phyloP scores from a whole-genome alignment of 2,329 filamentous ascomycete genomes.

The Apiospora saccharicola region DNA sequence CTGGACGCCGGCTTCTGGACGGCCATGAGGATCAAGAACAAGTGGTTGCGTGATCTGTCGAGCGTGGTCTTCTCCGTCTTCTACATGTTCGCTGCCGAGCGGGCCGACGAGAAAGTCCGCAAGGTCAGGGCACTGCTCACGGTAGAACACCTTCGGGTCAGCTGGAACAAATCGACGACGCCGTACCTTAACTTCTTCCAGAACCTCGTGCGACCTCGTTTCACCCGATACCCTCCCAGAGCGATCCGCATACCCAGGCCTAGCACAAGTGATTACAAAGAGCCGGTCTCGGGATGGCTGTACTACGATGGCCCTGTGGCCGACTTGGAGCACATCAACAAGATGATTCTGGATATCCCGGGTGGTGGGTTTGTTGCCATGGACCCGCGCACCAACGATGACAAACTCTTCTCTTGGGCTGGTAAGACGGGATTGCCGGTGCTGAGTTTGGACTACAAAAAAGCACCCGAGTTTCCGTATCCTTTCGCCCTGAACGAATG shows the following conservation, averaged over 20 bases:
- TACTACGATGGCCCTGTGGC: constrained; percentile 91
- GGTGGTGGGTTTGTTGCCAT: constrained; percentile 97
- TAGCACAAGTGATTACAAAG: constrained; percentile 78
- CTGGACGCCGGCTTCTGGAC: constrained; percentile 98
- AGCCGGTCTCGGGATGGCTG: constrained; percentile 85
- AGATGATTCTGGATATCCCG: constrained; percentile 86
- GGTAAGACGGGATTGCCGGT: constrained; percentile 88
- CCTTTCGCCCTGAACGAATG: constrained; percentile 88
- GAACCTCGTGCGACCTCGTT: constrained; percentile 75
- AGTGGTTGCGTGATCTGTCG: constrained; percentile 82
- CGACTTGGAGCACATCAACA: constrained; percentile 77
- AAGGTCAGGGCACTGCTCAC: constrained; percentile 88
- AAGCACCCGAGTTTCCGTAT: constrained; percentile 85
- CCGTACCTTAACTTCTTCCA: constrained; percentile 82
- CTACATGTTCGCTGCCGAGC: constrained; percentile 91
- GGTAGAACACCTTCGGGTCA: constrained; percentile 87
- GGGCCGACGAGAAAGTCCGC: constrained; percentile 94
- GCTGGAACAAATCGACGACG: constrained; percentile 94
- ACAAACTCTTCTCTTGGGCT: constrained; percentile 93
- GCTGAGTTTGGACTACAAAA: constrained; percentile 88
- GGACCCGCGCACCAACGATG: constrained; percentile 92
- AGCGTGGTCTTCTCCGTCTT: constrained; percentile 87
- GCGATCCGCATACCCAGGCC: constrained; percentile 87
- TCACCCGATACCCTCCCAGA: constrained; percentile 82
- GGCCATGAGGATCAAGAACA: constrained; percentile 85